These are phyloP conservation scores for Phellopilus nigrolimitatus DNA, from an alignment of 1,284 basidiomycete genomes.

Conservation along the genomic window DNA sequence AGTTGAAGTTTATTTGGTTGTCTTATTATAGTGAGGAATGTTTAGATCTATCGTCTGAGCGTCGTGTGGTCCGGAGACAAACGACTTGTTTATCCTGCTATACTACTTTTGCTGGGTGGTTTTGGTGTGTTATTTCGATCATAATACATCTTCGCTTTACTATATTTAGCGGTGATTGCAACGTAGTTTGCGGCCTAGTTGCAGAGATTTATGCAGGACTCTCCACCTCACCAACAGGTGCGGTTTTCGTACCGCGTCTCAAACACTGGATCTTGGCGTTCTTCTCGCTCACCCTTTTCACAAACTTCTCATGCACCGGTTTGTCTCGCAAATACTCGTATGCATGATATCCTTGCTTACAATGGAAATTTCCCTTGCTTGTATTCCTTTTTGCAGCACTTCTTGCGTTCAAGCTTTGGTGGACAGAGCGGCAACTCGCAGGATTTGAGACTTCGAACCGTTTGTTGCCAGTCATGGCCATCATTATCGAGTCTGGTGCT, in stretches of 20 bases:
- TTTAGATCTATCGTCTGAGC: constrained; percentile 6
- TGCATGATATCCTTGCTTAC: background rate
- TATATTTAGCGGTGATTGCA: background rate
- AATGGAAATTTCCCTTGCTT: background rate
- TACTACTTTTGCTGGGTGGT: background rate
- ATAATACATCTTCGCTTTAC: no score
- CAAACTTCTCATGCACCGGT: constrained; percentile 23
- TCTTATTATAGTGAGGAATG: background rate
- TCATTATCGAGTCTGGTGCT: constrained; percentile 18
- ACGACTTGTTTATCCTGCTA: background rate
- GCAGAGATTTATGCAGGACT: background rate
- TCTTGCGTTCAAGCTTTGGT: constrained; percentile 17
- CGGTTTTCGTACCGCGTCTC: constrained; percentile 22
- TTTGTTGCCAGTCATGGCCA: constrained; percentile 4
- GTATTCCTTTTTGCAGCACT: constrained; percentile 12
- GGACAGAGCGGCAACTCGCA: constrained; percentile 7
- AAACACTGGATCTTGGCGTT: constrained; percentile 9
- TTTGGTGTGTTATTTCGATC: background rate
- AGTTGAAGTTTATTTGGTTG: background rate
- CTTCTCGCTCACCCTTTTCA: constrained; percentile 23
- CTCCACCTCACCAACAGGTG: background rate
- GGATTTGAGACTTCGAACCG: background rate
- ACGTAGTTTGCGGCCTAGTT: background rate
- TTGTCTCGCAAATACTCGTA: constrained; percentile 1
- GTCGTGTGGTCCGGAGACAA: constrained; percentile 1